Base-by-base conservation (phyloP, 345 rosid genomes). In the Conringia planisiliqua region DNA sequence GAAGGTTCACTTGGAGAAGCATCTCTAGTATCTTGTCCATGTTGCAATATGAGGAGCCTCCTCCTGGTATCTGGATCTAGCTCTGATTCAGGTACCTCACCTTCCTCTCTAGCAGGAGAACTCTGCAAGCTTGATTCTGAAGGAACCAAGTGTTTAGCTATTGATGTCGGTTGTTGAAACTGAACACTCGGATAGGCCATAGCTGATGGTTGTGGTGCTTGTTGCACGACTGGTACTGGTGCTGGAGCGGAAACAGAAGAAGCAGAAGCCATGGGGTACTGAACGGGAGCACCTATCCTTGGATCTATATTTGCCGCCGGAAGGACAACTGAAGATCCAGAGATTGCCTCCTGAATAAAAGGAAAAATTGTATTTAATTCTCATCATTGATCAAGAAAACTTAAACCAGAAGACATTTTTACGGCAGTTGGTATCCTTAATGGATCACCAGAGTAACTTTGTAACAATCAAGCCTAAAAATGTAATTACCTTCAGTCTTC, bases 21-120 rank as follows among this genome's bases (percentile, higher is more conserved):
- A 63, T 92, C 98, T 85, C 96, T 88, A 24, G 78, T 78, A 87
- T 96, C 98, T 83, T 90, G 94, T 74, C 99, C 99, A 56, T 96
- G 96, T 77, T 96, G 96, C 85, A 96, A 87, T 83, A 96, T 92
- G 70, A 96, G 97, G 73, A 96, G 97, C 80, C 96, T 79, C 87
- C 99, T 89, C 80, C 98, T 83, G 22, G 97, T 92, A 83, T 90
- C 93, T 33, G 98, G 99, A 85, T 96, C 99, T 78, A 96, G 74
- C 79, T 96, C 99, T 60, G 99, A 92, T 83, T 90, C 98, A 40
- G 96, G 98, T 51, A 92, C 97, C 84, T 96, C 99, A 46, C 99
- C 99, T 81, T 96, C 99, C 85, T 92, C 99, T 78, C 98, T 87
- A 54, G 90, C 97, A 47, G 97, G 99, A 73, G 99, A 96, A 83